Evolutionary conservation across 1,284 basidiomycete species (phyloP).

Genomic region (Fomitopsis pinicola): DNA sequence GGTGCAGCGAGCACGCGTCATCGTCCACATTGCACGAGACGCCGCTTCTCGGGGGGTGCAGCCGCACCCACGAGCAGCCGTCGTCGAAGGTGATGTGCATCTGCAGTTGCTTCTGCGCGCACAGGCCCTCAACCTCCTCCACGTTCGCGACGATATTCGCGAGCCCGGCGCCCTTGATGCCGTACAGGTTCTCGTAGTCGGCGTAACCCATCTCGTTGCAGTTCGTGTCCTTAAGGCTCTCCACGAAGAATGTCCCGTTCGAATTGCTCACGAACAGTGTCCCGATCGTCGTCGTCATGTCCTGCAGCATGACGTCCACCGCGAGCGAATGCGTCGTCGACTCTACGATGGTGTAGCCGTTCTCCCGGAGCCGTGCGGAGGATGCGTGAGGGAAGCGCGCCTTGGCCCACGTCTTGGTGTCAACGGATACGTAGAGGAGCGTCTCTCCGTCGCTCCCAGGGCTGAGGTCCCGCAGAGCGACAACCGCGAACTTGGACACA

Average conservation of each 20-base stretch:
- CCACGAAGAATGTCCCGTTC: constrained; percentile 94
- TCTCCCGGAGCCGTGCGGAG: constrained; percentile 75
- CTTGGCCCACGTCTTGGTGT: constrained; percentile 78
- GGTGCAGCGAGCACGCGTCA: constrained; percentile 76
- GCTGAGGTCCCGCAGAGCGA: constrained; percentile 70
- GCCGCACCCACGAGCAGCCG: constrained; percentile 75
- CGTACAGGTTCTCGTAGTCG: constrained; percentile 90
- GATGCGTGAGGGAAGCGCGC: constrained; percentile 85
- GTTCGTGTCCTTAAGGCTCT: constrained; percentile 88
- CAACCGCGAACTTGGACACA: constrained; percentile 87
- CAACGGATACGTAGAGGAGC: constrained; percentile 81
- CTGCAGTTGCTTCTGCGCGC: constrained; percentile 62
- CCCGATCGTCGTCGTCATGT: constrained; percentile 66
- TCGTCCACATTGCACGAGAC: constrained; percentile 63
- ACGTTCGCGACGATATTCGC: constrained; percentile 86
- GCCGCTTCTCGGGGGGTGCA: constrained; percentile 60
- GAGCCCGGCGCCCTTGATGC: constrained; percentile 91
- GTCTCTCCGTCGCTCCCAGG: constrained; percentile 58
- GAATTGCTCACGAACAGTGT: constrained; percentile 94
- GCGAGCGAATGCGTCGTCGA: constrained; percentile 89
- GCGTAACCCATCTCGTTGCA: constrained; percentile 86
- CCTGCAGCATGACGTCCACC: constrained; percentile 86
- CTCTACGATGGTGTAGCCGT: constrained; percentile 95
- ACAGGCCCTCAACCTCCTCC: constrained; percentile 70
- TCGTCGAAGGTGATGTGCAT: constrained; percentile 91